Evolutionary conservation across 768 basidiomycete species (phyloP).

Genomic region (Dacryopinax spathularia): DNA sequence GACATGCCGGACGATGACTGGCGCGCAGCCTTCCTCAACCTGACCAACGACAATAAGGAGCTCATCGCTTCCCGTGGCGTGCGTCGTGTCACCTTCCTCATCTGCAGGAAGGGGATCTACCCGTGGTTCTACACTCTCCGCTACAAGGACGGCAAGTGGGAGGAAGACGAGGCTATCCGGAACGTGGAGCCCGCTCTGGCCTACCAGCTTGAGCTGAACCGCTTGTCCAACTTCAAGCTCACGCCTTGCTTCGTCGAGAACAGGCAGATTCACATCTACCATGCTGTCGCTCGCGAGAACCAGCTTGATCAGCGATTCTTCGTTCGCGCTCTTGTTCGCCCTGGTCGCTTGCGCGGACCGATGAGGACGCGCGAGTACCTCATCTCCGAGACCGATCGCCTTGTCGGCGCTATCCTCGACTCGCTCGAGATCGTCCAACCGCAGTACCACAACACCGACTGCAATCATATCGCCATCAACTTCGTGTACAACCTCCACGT

Average conservation of each 20-base stretch:
- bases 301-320: constrained; percentile 98
- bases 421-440: constrained; percentile 87
- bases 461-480: constrained; percentile 98
- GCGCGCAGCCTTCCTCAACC: constrained; percentile 52
- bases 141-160: constrained; percentile 58
- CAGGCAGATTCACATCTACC: constrained; percentile 96
- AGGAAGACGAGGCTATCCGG: constrained; percentile 89
- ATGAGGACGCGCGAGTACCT: constrained; percentile 97
- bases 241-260: constrained; percentile 93
- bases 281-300: constrained; percentile 88
- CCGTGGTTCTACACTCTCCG: constrained; percentile 91
- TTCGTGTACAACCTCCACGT: constrained; percentile 95
- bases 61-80: constrained; percentile 63
- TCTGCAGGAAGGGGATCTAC: constrained; percentile 83
- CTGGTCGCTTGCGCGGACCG: constrained; percentile 78
- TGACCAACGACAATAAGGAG: constrained; percentile 53
- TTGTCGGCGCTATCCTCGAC: constrained; percentile 86
- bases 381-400: constrained; percentile 93
- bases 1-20: constrained; percentile 65
- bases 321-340: constrained; percentile 88
- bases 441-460: constrained; percentile 81
- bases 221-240: constrained; percentile 91
- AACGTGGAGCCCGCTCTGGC: constrained; percentile 97
- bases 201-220: constrained; percentile 92
- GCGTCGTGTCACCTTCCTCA: constrained; percentile 79